phyloP scores from a whole-genome alignment of 768 basidiomycete genomes.

The Pholiota microspora region DNA sequence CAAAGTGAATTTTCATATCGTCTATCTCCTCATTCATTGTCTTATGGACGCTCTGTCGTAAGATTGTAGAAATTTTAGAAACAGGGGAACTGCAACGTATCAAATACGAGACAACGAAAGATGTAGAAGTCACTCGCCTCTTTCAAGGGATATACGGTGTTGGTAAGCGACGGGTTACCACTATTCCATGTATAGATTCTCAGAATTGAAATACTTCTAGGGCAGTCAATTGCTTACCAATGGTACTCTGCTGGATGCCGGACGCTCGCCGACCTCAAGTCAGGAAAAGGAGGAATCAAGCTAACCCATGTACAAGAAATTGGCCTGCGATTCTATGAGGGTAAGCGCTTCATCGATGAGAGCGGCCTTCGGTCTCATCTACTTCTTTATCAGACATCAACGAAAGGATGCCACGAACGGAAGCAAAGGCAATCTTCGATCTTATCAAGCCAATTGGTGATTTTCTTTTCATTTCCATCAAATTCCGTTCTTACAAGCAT shows the following conservation, averaged over 20 bases:
- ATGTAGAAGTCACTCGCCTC: constrained; percentile 48
- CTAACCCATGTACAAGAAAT: constrained; percentile 61
- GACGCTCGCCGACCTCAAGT: constrained; percentile 70
- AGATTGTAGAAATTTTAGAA: constrained; percentile 82
- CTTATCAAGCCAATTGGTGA: constrained; percentile 70
- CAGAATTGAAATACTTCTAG: constrained; percentile 30
- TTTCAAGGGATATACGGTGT: constrained; percentile 89
- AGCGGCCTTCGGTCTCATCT: background rate
- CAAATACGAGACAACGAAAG: constrained; percentile 62
- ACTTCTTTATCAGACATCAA: constrained; percentile 63
- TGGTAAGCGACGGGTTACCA: no score
- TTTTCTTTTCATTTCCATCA: background rate
- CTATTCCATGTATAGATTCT: no score
- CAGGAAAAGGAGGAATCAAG: constrained; percentile 58
- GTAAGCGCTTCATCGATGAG: constrained; percentile 30
- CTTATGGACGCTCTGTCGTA: background rate
- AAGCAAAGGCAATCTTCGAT: constrained; percentile 73
- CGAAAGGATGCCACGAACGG: constrained; percentile 77
- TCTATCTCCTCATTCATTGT: background rate
- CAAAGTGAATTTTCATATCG: constrained; percentile 56
- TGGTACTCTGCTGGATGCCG: constrained; percentile 80
- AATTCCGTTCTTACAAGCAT: background rate
- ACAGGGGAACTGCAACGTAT: constrained; percentile 75
- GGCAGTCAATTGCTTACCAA: constrained; percentile 60
- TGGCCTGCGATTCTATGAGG: constrained; percentile 69